A percentile compares a stretch with the other conserved stretches of the same genome.
These are phyloP conservation scores for Lotus japonicus DNA, from an alignment of 306 rosid species.

Conservation along the genomic window DNA sequence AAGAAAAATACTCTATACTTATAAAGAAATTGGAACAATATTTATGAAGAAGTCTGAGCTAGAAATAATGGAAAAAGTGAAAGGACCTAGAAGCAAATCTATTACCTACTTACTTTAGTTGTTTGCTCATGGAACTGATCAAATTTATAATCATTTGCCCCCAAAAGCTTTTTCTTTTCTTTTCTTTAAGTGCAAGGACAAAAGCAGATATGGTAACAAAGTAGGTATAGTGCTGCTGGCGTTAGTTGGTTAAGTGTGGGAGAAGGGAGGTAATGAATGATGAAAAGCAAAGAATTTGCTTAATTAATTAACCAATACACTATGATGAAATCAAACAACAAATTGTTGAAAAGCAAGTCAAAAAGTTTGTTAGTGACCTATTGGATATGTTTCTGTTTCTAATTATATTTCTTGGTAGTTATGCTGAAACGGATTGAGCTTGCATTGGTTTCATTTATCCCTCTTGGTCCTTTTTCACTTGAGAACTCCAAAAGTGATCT, in stretches of 20 bases:
- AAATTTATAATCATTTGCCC: conserved; percentile 22
- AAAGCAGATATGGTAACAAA: conserved; percentile 33
- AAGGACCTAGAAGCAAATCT: conserved; percentile 29
- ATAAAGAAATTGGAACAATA: conserved; percentile 8
- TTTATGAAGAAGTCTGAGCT: background rate
- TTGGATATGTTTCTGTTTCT: conserved; percentile 2
- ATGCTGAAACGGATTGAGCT: conserved; percentile 21
- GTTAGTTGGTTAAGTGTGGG: conserved; percentile 97
- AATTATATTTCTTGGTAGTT: conserved; percentile 13
- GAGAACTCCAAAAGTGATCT: background rate
- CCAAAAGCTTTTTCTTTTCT: conserved; percentile 29
- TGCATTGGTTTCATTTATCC: conserved; percentile 12
- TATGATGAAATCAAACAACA: conserved; percentile 28
- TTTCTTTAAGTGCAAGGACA: conserved; percentile 90
- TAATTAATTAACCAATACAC: conserved; percentile 32
- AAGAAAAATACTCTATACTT: conserved; percentile 4
- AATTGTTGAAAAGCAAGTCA: conserved; percentile 27
- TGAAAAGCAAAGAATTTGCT: conserved; percentile 38
- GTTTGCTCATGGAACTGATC: conserved; percentile 10
- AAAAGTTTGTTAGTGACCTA: conserved; percentile 23
- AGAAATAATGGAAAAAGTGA: background rate
- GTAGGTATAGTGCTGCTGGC: conserved; percentile 55
- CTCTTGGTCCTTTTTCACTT: conserved; percentile 21
- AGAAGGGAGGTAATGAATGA: conserved; percentile 72
- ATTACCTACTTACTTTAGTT: conserved; percentile 34